Base-by-base conservation (phyloP, 768 basidiomycete genomes). In the Neoboletus brunneissimus region DNA sequence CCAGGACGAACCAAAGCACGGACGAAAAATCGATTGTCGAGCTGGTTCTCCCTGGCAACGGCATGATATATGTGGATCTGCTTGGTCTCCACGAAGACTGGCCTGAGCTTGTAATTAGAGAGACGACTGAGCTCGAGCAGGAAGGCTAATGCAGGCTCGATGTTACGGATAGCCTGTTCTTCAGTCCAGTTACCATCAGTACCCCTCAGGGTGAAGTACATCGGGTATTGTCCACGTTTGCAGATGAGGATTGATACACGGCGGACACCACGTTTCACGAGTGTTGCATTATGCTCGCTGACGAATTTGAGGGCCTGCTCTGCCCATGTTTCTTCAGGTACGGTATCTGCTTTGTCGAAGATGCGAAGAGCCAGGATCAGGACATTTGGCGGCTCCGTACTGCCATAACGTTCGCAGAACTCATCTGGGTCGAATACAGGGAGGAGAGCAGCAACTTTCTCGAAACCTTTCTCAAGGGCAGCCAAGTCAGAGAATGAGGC, bases 61-160 rank as follows among this genome's bases (percentile, higher is more conserved):
- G 89, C 95, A 65, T 96, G 94, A 75, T 99, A 98, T 67, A 99
- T 91, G 75, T 98, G 97, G 48, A 98, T 91, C 74, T 98, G 96
- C 70, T 96, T 90, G 75, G 92, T 90, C 75, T 98, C 94, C 46
- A 94, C 93, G 69, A 95, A 94, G 76, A 88, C 87, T n/a, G 97
- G 96, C 40, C 85, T 90, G 70, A 99, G 82, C 71, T 95, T 94
- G 78, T 98, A 98, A 79, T 95, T 91, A 16, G 94, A 96, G 54
- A 99, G 82, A 45, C 97, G 93, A 72, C 89, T 91, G 57, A 99
- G 87, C 71, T 99, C 97, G 49, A 99, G 81, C 75, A 98, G 97
- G 84, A 92, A 98, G 31, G 97, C 97, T 41, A 98, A 80, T 25
- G 97, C 97, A 22, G 97, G 97, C 71, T 99, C 97, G 57, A 97